Percentiles rank a stretch among this genome's conserved stretches.
These are phyloP conservation scores for Suillus brevipes DNA, from an alignment of 768 basidiomycete species.

Conservation along the genomic window DNA sequence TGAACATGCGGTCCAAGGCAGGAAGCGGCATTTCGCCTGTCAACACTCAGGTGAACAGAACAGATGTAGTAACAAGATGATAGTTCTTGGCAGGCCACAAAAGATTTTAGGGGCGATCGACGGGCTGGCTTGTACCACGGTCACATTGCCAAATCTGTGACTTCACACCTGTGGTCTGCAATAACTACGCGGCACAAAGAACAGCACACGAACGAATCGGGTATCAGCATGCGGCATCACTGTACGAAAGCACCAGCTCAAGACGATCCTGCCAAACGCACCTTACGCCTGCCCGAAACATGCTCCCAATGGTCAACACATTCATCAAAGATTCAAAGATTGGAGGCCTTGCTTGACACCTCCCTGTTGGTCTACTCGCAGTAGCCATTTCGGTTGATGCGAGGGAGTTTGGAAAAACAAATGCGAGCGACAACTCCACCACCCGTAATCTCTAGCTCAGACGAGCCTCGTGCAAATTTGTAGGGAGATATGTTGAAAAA, in stretches of 20 bases:
- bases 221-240: background rate
- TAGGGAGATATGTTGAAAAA: background rate
- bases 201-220: background rate
- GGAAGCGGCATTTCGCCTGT: background rate
- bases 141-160: background rate
- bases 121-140: no score
- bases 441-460: background rate
- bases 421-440: background rate
- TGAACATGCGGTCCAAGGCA: slow-evolving; percentile 6
- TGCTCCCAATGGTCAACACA: background rate
- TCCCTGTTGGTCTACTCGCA: background rate
- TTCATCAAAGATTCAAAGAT: background rate
- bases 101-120: background rate
- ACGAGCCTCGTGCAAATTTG: background rate
- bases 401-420: background rate
- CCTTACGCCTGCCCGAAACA: background rate
- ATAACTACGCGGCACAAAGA: no score
- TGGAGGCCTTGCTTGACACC: background rate
- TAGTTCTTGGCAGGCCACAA: background rate
- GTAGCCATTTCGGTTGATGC: background rate
- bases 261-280: background rate
- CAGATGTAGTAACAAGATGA: background rate
- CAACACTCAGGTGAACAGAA: background rate
- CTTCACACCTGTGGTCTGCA: background rate
- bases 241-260: background rate